Evolutionary conservation across 2,329 filamentous ascomycete genomes (phyloP), one percentile per base, ranked within the genome.

Genomic region (Diaporthe eres): DNA sequence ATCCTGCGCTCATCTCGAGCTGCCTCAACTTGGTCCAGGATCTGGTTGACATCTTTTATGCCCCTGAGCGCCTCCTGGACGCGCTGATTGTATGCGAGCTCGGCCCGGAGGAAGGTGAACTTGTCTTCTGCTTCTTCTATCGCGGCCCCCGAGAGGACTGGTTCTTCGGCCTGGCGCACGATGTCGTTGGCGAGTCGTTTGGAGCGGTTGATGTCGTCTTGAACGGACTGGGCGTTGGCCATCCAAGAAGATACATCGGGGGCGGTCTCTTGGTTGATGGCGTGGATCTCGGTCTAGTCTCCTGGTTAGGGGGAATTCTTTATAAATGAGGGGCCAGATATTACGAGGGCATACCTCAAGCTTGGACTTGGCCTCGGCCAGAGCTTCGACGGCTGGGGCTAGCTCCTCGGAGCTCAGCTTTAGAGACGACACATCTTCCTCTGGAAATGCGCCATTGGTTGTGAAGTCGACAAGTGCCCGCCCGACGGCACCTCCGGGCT

Each of bases 201-300:
- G 34, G 95, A 96, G 63, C 91, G 90, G 80, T 94, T 91, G 78
- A 98, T 96, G 81, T 98, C 96, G 77, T 93, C 90, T 83, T 98
- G 95, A 10, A 98, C 90, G 71, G 93, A 91, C 84, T 95, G 95
- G 65, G 96, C 95, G 83, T 97, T 95, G 71, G 89, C 86, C 74
- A 97, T 94, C 96, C 96, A 98, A 71, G 92, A 90, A 81, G 95
- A 94, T 70, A 98, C 93, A 80, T 97, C 94, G 53, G 92, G 90
- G 74, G 93, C 94, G 25, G 92, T 94, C 78, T 95, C 92, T 81
- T 92, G 90, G 84, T 96, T 97, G 77, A 97, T 91, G 31, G 87
- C 84, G 78, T 92, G 93, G 75, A 98, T 93, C 80, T 97, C 92
- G 76, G 89, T 85, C 92, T 94, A 74, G 15, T 31, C 28, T 71